phyloP scores from a whole-genome alignment of 257 asterid species.

The Solanum sejunctum region DNA sequence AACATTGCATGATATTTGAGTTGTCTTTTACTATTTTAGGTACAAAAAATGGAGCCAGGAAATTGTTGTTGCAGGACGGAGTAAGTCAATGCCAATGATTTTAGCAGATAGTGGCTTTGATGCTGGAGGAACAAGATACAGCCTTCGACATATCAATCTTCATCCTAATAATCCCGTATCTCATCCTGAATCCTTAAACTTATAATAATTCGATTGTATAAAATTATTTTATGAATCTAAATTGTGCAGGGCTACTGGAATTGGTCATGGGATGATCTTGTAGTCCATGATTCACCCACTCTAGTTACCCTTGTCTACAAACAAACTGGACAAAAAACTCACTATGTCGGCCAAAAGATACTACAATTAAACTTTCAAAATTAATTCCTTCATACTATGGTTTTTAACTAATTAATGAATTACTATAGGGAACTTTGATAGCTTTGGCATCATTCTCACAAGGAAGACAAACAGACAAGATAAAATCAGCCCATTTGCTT shows the following conservation, averaged over 20 bases:
- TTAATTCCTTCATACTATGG: background rate
- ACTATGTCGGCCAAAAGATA: conserved; percentile 19
- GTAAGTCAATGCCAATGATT: conserved; percentile 11
- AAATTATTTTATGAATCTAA: background rate
- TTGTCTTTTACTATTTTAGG: too few species aligned
- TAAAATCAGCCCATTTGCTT: conserved; percentile 86
- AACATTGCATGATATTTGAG: too few species aligned
- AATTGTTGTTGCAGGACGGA: conserved; percentile 9
- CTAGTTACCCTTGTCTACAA: conserved; percentile 10
- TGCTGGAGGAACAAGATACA: conserved; percentile 14
- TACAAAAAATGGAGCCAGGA: background rate
- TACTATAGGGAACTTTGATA: conserved; percentile 63
- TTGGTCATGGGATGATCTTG: conserved; percentile 46
- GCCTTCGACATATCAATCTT: conserved; percentile 11
- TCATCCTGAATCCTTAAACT: background rate
- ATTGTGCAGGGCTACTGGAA: conserved; percentile 27
- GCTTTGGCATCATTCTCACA: conserved; percentile 70
- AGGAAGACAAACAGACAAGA: conserved; percentile 55
- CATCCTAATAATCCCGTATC: conserved; percentile 3
- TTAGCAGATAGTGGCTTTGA: conserved; percentile 22
- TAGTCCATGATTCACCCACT: conserved; percentile 23
- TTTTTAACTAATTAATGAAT: background rate
- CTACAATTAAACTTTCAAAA: background rate
- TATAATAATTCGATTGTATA: too few species aligned
- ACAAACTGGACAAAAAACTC: conserved; percentile 21